Conservation (phyloP, 1,284 basidiomycete genomes). For the Leccinum fallax region DNA sequence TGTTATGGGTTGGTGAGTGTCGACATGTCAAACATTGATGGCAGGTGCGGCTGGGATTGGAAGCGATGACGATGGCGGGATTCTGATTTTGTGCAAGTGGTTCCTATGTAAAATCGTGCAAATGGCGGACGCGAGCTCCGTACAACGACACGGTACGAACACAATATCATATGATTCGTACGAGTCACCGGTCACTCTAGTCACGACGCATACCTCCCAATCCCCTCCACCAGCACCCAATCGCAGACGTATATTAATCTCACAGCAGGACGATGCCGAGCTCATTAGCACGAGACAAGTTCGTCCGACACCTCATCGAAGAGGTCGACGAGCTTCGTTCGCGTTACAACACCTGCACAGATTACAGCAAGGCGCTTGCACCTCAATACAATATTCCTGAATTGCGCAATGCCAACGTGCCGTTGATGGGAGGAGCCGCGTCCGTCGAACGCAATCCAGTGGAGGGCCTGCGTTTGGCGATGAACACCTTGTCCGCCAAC, state of each 20-base stretch:
- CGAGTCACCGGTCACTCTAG: neutral
- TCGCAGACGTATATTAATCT: conserved; percentile 46
- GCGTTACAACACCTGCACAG: neutral
- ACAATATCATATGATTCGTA: neutral
- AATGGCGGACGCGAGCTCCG: neutral
- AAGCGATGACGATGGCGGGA: neutral
- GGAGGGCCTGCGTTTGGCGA: neutral
- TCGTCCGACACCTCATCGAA: neutral
- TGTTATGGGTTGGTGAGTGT: neutral
- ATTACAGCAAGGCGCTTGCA: neutral
- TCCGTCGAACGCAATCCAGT: neutral
- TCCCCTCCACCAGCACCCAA: conserved; percentile 49
- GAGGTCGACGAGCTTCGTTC: neutral
- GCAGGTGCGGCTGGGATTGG: too few species aligned
- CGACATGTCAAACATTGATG: neutral
- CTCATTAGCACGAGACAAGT: neutral
- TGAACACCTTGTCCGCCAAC: neutral
- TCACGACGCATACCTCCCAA: too few species aligned
- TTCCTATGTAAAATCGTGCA: neutral
- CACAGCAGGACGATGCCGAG: neutral
- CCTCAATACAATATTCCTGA: neutral
- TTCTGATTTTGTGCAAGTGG: neutral
- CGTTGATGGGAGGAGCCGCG: neutral
- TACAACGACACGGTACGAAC: neutral
- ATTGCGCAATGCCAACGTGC: neutral